Evolutionary conservation across 805 yeast genomes (phyloP), one percentile per base, ranked within the genome.

Genomic region (Yarrowia alimentaria): DNA sequence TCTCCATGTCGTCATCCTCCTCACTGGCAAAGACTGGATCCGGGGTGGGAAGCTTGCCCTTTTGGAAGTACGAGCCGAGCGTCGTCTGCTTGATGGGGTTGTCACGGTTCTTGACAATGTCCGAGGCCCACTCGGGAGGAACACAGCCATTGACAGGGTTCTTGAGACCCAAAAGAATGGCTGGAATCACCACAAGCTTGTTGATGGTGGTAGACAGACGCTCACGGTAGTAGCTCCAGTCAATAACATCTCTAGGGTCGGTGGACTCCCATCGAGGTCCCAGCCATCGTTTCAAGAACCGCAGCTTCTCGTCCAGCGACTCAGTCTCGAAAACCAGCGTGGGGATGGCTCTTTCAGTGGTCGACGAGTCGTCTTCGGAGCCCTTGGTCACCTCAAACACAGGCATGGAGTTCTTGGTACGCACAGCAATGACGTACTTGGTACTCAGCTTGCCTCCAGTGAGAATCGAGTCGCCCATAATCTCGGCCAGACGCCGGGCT

Each of bases 371-470:
- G 16, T 75, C 60, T 1, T 43, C 50, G 11, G 50, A 43, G 7
- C 43, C 43, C 43, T 37, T 37, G 14, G 25, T 28, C 11, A 33
- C 32, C 13, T 26, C 33, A 7, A 16, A 10, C 4, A 43, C 50
- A 22, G 50, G 37, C 20, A 43, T 22, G 21, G 37, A 30, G 37
- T 31, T 31, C 22, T 43, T 43, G 21, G 99, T 99, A 57, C 78
- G 80, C 40, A 80, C 78, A 55, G 96, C 82, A 57, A 93, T 90
- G 65, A 93, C 83, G 68, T 88, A 93, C 65, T 88, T 89, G 68
- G 96, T 91, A 5, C 95, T 96, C 54, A 93, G 76, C 55, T 99
- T 98, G 54, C 90, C 89, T 66, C 89, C 98, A 60, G 88, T 90
- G 3, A 89, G 94, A 95, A 91, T 91, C 58, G 89, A 96, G 56